A percentile compares a stretch with the other conserved stretches of the same genome.
Conservation (phyloP, 2,329 filamentous ascomycete species). For the Pseudofabraea citricarpa region DNA sequence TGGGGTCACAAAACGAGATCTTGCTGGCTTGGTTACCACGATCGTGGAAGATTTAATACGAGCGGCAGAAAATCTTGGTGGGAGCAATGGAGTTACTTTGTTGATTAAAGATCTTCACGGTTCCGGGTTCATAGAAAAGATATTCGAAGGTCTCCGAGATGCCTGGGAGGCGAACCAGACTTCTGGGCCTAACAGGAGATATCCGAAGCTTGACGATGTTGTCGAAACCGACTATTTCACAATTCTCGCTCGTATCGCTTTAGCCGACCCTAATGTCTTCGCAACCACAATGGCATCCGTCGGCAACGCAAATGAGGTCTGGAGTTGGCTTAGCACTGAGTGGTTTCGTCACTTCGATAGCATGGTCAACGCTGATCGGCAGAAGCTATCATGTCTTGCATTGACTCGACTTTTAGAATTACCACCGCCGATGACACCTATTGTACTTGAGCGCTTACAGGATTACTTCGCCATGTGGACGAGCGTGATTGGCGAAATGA, state of each 20-base stretch:
- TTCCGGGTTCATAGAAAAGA: constrained; percentile 55
- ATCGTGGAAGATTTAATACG: constrained; percentile 63
- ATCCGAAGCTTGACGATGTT: constrained; percentile 65
- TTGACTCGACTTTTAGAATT: constrained; percentile 69
- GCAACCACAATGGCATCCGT: constrained; percentile 46
- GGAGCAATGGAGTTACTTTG: constrained; percentile 53
- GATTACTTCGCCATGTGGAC: constrained; percentile 75
- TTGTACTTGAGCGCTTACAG: constrained; percentile 60
- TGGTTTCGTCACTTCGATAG: constrained; percentile 68
- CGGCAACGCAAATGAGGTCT: constrained; percentile 42
- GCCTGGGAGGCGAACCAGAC: constrained; percentile 73
- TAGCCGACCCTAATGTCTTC: constrained; percentile 70
- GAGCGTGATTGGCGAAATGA: constrained; percentile 59
- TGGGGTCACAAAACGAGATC: constrained; percentile 51
- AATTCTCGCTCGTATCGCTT: constrained; percentile 72
- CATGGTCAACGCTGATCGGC: constrained; percentile 59
- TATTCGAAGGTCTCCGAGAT: constrained; percentile 63
- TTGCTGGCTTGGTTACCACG: constrained; percentile 51
- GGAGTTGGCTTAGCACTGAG: constrained; percentile 54
- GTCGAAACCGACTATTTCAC: constrained; percentile 82
- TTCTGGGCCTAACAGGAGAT: constrained; percentile 71
- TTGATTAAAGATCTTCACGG: constrained; percentile 62
- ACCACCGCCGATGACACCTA: constrained; percentile 43
- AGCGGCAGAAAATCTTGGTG: constrained; percentile 56
- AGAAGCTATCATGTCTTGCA: constrained; percentile 69